Evolutionary conservation across 495 filamentous ascomycete genomes (phyloP).

Genomic region (Extremus antarcticus): DNA sequence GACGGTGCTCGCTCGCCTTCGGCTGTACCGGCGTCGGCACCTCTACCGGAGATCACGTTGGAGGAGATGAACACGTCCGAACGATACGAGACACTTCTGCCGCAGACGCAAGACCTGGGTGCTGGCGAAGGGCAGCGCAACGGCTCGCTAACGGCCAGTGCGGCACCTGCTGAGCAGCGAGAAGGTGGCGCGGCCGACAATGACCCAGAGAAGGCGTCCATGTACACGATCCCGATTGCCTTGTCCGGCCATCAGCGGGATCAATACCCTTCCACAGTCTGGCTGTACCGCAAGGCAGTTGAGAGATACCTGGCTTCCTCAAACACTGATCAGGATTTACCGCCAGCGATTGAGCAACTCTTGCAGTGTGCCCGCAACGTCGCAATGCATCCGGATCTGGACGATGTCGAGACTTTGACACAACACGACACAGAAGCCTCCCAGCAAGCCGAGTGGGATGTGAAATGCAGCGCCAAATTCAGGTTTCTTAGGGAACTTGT

Average conservation of each 20-base stretch:
- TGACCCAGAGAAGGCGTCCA: not conserved
- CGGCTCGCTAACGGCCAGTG: not conserved
- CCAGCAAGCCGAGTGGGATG: conserved; percentile 44
- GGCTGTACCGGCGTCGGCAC: conserved; percentile 10
- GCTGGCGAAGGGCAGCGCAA: not conserved
- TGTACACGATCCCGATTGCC: conserved; percentile 10
- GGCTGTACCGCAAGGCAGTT: conserved; percentile 3
- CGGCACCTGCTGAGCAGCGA: not conserved
- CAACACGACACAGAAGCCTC: conserved; percentile 29
- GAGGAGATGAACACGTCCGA: conserved; percentile 19
- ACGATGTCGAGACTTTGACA: conserved; percentile 32
- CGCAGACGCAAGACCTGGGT: not conserved
- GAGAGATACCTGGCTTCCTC: conserved; percentile 5
- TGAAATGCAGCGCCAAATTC: conserved; percentile 48
- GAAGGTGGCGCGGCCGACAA: not conserved
- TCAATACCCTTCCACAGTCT: conserved; percentile 12
- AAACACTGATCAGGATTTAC: not conserved
- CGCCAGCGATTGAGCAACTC: conserved; percentile 30
- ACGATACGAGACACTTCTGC: conserved; percentile 17
- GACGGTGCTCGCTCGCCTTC: conserved; percentile 14
- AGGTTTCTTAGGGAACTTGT: conserved; percentile 44
- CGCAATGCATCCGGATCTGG: conserved; percentile 45
- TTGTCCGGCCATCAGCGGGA: conserved; percentile 19
- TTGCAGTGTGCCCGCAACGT: conserved; percentile 38
- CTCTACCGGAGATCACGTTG: not conserved